A percentile compares a stretch with the other conserved stretches of the same genome.
These are phyloP conservation scores for Vitis cinerea DNA, from an alignment of 164 flowering plant genomes.

Conservation along the genomic window DNA sequence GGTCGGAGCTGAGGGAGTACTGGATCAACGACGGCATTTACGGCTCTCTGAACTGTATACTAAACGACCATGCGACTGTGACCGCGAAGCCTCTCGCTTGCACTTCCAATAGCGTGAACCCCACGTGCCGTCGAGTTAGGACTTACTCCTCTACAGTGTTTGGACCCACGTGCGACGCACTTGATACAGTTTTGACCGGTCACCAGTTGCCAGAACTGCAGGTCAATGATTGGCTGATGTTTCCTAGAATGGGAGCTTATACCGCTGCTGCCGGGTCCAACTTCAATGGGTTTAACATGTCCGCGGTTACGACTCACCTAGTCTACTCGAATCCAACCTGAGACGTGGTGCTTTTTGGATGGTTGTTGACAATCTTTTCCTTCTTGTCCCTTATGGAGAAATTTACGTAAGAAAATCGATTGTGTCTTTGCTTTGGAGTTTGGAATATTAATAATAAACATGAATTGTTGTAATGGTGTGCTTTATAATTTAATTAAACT, in stretches of 20 bases:
- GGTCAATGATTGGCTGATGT: constrained; percentile 56
- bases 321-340: constrained; percentile 5
- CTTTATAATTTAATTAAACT: no score
- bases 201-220: constrained; percentile 47
- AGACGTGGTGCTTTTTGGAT: background rate
- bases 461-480: no score
- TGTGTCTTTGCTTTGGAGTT: no score
- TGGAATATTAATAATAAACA: no score
- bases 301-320: constrained; percentile 15
- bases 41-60: constrained; percentile 49
- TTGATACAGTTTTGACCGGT: constrained; percentile 39
- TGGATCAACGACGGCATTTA: constrained; percentile 63
- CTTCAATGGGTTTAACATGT: constrained; percentile 46
- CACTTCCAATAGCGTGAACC: constrained; percentile 29
- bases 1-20: constrained; percentile 47
- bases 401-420: no score
- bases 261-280: constrained; percentile 46
- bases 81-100: constrained; percentile 32
- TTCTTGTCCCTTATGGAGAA: no score
- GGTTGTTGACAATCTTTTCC: no score
- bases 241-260: constrained; percentile 63
- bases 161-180: constrained; percentile 58
- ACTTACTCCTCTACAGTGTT: constrained; percentile 43
- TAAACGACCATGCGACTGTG: constrained; percentile 37
- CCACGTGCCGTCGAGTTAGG: constrained; percentile 26